Base-by-base conservation (phyloP, 164 flowering plant genomes). In the Paratinospora sagittata region DNA sequence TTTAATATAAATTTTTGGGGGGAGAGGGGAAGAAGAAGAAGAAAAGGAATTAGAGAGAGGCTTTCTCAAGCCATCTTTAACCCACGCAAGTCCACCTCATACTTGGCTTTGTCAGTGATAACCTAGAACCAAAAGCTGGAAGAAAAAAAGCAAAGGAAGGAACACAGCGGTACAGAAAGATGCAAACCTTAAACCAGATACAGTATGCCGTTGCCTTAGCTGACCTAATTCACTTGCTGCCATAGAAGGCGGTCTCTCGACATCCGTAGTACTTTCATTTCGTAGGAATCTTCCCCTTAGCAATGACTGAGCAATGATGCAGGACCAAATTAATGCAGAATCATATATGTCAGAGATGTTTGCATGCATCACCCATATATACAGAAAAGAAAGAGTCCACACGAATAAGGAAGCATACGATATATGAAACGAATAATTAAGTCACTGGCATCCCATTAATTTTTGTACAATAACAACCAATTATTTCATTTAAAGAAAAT, bases 181-280 rank as follows among this genome's bases (percentile, higher is more conserved):
- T n/a, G 43, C 69, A 30, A 81, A 92, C 99, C 98, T 93, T 72
- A 91, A 74, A 77, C 86, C 95, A 82, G 99, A 89, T 19, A 96
- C 99, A 0, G 97, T 84, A 41, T 86, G 90, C 23, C 88, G 81
- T 80, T 86, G 87, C 76, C 96, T 92, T 74, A 94, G 76, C 63
- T 86, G 82, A 63, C 95, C 93, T 68, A 94, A 77, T 81, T 94
- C 98, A 65, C 86, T 86, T 55, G 87, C 92, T 12, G 97, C 91
- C 21, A 74, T 49, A 52, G 97, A 90, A 61, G 82, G 76, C 1
- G 87, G 85, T 77, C 88, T 87, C 77, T 79, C 87, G n/a, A 78
- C 84, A 74, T 84, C 91, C 69, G 43, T 68, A 66, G 75, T 16
- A 75, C 87, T 78, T 72, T 77, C 83, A 81, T 84, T 90, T 72